Base-by-base conservation (phyloP, 108 stramenopile species). In the Pseudonitzschia delicatissima region DNA sequence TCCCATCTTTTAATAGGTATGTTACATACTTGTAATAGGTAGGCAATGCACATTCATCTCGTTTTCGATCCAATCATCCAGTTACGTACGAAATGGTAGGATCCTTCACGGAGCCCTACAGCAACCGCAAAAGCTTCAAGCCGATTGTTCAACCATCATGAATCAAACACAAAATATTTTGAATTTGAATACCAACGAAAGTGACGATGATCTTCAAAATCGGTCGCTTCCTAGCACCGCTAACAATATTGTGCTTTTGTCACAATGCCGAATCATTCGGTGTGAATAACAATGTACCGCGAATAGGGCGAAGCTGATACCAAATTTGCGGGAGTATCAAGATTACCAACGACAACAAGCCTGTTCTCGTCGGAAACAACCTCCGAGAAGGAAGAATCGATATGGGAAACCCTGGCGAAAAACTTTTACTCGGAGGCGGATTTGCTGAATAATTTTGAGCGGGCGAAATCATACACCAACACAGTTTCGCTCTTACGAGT, bases 401-500 rank as follows among this genome's bases (percentile, higher is more conserved):
- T 69, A 26, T 73, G 72, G 72, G 72, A 65, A 45, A 34, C 58
- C 18, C 17, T 66, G 34, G 72, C 72, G n/a, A 25, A 39, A 13
- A 17, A 31, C 6, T 49, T 73, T 28, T 57, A 66, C 49, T 47
- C 66, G 9, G 50, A 40, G 15, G 64, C 64, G 11, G 57, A 39
- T 45, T 42, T 61, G n/a, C 32, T 42, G 23, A 49, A 64, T 2
- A 47, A 66, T 60, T 36, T 66, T 6, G 35, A 40, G 44, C 20
- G 17, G 37, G 69, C 63, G 21, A 48, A 62, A 29, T 51, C 60
- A 20, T 76, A 57, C 31, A 39, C 64, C 47, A 67, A 65, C 18
- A 50, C 68, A 11, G 76, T 84, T 44, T 74, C 76, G 11, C 26
- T 84, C 27, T 33, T 79, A 17, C 83, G 83, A 21, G 78, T 84